Evolutionary conservation across 352 stramenopile species (phyloP), one percentile per base, ranked within the genome.

Genomic region (Phytophthora nicotianae): DNA sequence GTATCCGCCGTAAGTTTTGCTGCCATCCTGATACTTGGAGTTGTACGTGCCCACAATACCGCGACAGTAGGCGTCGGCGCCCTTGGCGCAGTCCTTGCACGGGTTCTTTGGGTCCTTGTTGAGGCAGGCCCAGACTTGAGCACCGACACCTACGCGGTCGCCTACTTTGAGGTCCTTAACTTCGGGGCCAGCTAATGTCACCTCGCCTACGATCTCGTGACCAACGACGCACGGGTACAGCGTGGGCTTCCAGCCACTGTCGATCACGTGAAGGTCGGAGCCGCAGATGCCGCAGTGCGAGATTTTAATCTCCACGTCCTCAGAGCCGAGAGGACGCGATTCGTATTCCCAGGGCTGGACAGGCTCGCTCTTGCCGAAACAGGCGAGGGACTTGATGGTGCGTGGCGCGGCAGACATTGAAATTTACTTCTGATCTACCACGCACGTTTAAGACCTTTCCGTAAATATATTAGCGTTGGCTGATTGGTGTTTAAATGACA

Each of bases 1-100:
- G 65, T 93, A 97, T 24, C 88, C 88, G 24, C 83, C 83, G 41
- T 74, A 70, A 1, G 37, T 50, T 17, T 19, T 29, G 14, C 84
- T 84, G 40, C 90, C 79, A 21, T 51, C 53, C 47, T 65, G 53
- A 41, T 73, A 77, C 53, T 57, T 65, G 59, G 41, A 37, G 62
- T 75, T 78, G 66, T 93, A 91, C 7, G 80, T 93, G 23, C 41
- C 55, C 2, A 84, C 65, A 7, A 43, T 43, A 7, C 37, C 37
- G 37, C 37, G 37, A n/a, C 37, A 43, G 37, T 43, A 43, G 37
- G 37, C 37, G 37, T 43, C 37, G 16, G 37, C 37, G 4, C 37
- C 37, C 37, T 43, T 43, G 37, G n/a, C 37, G n/a, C 37, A 43
- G 37, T 43, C 37, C 37, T 21, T 43, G 37, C 37, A 43, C n/a